phyloP scores from a whole-genome alignment of 805 yeast genomes.

The Pichia cephalocereana region DNA sequence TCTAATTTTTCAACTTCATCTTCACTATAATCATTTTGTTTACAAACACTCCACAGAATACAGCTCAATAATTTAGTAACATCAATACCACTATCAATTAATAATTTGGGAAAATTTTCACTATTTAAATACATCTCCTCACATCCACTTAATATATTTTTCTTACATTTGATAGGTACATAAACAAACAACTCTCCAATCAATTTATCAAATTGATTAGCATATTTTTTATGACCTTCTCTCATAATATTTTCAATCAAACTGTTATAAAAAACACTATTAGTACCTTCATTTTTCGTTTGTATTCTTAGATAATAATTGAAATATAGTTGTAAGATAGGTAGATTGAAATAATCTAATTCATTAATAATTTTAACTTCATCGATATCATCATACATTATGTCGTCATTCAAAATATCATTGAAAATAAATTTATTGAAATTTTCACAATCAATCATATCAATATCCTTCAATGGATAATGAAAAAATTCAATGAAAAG shows the following conservation, averaged over 20 bases:
- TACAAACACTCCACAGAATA: conserved; percentile 39
- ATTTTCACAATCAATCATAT: neutral
- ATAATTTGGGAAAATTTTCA: conserved; percentile 28
- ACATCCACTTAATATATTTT: conserved; percentile 27
- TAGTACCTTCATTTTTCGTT: neutral
- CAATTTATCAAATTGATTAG: conserved; percentile 6
- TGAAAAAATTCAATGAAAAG: conserved; percentile 16
- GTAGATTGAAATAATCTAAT: conserved; percentile 32
- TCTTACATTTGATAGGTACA: conserved; percentile 26
- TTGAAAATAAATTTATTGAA: conserved; percentile 4
- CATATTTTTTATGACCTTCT: neutral
- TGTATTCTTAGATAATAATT: conserved; percentile 20
- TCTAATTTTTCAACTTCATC: neutral
- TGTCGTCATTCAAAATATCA: conserved; percentile 5
- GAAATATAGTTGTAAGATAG: conserved; percentile 33
- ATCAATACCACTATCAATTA: conserved; percentile 17
- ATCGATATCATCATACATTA: neutral
- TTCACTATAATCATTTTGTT: conserved; percentile 9
- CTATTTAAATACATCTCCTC: conserved; percentile 35
- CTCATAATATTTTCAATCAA: conserved; percentile 4
- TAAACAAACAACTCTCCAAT: conserved; percentile 32
- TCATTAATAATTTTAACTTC: conserved; percentile 14
- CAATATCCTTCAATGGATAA: conserved; percentile 3
- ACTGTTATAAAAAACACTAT: neutral
- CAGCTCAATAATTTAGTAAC: conserved; percentile 33